These are phyloP conservation scores for Vitis cinerea DNA, from an alignment of 164 flowering plant genomes.

Conservation along the genomic window DNA sequence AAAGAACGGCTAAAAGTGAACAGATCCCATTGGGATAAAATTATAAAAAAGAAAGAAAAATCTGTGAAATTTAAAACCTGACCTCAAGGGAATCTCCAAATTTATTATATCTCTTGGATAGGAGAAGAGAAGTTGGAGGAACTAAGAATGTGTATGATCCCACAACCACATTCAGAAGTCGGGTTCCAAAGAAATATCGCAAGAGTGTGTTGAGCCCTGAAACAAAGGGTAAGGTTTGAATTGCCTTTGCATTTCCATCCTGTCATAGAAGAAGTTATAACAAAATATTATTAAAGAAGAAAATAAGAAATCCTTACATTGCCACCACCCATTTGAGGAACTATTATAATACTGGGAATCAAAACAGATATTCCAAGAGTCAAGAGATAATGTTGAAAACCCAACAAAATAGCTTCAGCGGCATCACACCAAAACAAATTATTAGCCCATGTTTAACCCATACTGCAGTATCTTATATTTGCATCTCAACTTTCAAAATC, in stretches of 20 bases:
- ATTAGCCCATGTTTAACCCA: background rate
- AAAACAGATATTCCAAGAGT: conserved; percentile 60
- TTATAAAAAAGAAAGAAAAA: too few species aligned
- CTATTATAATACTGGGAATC: conserved; percentile 54
- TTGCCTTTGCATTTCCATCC: conserved; percentile 59
- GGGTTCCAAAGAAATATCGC: conserved; percentile 62
- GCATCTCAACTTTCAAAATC: too few species aligned
- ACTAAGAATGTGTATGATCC: conserved; percentile 57
- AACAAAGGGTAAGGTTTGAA: conserved; percentile 55
- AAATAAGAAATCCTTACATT: conserved; percentile 37
- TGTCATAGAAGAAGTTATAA: conserved; percentile 10
- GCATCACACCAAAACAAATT: conserved; percentile 17
- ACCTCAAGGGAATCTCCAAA: too few species aligned
- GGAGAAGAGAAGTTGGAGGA: too few species aligned
- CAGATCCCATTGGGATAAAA: too few species aligned
- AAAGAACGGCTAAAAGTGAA: too few species aligned
- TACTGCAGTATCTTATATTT: too few species aligned
- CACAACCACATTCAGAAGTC: conserved; percentile 55
- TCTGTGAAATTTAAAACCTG: too few species aligned
- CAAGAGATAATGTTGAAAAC: conserved; percentile 73
- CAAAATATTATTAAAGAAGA: background rate
- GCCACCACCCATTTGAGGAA: conserved; percentile 82
- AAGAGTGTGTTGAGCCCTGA: conserved; percentile 63
- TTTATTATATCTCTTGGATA: too few species aligned
- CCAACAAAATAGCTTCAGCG: conserved; percentile 61